Conservation (phyloP, 768 basidiomycete species). For the Auriscalpium orientale region DNA sequence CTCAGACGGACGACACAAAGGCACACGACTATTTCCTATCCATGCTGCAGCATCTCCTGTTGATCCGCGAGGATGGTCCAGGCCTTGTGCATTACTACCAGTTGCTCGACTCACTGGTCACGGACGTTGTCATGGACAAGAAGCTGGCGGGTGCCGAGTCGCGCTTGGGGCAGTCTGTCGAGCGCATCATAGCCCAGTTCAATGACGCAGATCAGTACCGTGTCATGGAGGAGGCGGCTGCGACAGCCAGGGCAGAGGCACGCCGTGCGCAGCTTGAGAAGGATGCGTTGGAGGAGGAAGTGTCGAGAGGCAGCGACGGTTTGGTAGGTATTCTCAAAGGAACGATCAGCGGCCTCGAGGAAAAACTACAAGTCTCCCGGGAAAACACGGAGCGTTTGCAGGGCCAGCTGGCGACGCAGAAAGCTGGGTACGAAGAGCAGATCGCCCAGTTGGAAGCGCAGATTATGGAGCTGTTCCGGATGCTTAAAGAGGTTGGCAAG, state of each 20-base stretch:
- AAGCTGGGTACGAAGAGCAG: conserved; percentile 72
- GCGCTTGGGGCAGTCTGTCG: conserved; percentile 83
- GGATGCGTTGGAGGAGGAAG: conserved; percentile 72
- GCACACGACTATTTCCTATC: conserved; percentile 83
- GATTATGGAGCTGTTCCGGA: conserved; percentile 89
- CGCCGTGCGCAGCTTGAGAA: conserved; percentile 73
- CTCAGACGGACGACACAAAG: conserved; percentile 69
- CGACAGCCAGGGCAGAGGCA: conserved; percentile 55
- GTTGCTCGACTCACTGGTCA: conserved; percentile 81
- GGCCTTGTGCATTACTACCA: conserved; percentile 84
- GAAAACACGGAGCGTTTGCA: conserved; percentile 72
- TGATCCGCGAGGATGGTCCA: conserved; percentile 84
- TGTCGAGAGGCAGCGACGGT: conserved; percentile 75
- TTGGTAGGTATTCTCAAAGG: conserved; percentile 76
- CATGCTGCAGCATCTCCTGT: conserved; percentile 88
- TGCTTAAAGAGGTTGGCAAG: conserved; percentile 80
- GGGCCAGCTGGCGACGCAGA: conserved; percentile 70
- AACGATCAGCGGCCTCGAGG: conserved; percentile 61
- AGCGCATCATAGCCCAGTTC: conserved; percentile 80
- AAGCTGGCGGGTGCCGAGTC: conserved; percentile 79
- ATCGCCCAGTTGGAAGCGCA: conserved; percentile 86
- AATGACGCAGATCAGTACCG: conserved; percentile 84
- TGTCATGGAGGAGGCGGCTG: conserved; percentile 69
- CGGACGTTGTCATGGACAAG: conserved; percentile 89
- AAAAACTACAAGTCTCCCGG: conserved; percentile 70